These are phyloP conservation scores for Starmerella floris DNA, from an alignment of 805 yeast species.

Conservation along the genomic window DNA sequence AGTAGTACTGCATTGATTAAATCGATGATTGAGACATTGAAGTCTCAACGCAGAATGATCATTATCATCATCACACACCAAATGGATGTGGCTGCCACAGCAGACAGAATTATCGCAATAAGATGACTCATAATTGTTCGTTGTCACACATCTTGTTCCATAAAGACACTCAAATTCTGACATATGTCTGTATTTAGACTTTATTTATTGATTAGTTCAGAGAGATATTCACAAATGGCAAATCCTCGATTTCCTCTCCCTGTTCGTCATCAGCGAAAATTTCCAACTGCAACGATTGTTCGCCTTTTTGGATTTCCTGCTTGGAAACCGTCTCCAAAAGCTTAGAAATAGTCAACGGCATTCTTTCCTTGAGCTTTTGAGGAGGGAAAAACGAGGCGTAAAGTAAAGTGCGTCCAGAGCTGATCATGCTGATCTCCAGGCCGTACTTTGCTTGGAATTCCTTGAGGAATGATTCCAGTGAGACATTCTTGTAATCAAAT, in stretches of 20 bases:
- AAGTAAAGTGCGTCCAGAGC: slow-evolving; percentile 76
- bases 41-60: slow-evolving; percentile 30
- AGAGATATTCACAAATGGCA: slow-evolving; percentile 59
- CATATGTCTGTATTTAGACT: too few species aligned
- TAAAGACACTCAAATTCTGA: too few species aligned
- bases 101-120: slow-evolving; percentile 36
- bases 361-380: slow-evolving; percentile 70
- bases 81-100: slow-evolving; percentile 45
- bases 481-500: slow-evolving; percentile 60
- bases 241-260: slow-evolving; percentile 76
- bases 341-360: slow-evolving; percentile 51
- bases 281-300: slow-evolving; percentile 70
- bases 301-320: slow-evolving; percentile 62
- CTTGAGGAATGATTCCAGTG: slow-evolving; percentile 58
- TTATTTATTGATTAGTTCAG: too few species aligned
- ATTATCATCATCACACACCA: slow-evolving; percentile 65
- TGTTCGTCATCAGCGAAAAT: slow-evolving; percentile 81
- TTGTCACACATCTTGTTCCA: too few species aligned
- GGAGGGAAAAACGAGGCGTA: slow-evolving; percentile 93
- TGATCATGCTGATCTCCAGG: slow-evolving; percentile 76
- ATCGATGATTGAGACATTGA: slow-evolving; percentile 34
- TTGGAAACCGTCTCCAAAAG: slow-evolving; percentile 75
- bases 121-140: too few species aligned
- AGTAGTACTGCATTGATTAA: slow-evolving; percentile 42
- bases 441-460: slow-evolving; percentile 73